A percentile compares a stretch with the other conserved stretches of the same genome.
These are phyloP conservation scores for Lactifluus echinatus DNA, from an alignment of 768 basidiomycete genomes.

Conservation along the genomic window DNA sequence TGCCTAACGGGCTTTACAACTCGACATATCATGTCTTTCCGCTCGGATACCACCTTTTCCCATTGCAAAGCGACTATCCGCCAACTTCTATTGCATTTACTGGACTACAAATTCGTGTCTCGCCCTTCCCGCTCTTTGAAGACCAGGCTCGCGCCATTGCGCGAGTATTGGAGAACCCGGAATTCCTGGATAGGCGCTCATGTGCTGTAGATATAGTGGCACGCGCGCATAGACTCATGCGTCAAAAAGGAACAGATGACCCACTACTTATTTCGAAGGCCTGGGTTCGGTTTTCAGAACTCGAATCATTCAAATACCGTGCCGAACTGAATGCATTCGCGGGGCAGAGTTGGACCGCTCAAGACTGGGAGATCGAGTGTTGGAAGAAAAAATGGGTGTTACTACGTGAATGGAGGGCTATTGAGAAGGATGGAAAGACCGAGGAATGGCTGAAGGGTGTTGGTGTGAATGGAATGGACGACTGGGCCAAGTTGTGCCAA, in stretches of 20 bases:
- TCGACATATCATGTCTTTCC: slow-evolving; percentile 63
- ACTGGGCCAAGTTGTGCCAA: slow-evolving; percentile 51
- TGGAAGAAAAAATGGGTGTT: slow-evolving; percentile 41
- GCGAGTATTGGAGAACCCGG: slow-evolving; percentile 44
- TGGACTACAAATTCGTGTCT: slow-evolving; percentile 48
- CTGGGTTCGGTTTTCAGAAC: slow-evolving; percentile 45
- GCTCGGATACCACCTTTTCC: slow-evolving; percentile 62
- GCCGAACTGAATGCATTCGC: slow-evolving; percentile 48
- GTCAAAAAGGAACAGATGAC: slow-evolving; percentile 24
- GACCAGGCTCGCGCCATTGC: slow-evolving; percentile 62
- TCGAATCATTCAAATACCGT: slow-evolving; percentile 62
- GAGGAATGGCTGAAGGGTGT: slow-evolving; percentile 53
- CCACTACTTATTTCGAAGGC: slow-evolving; percentile 37
- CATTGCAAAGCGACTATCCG: slow-evolving; percentile 40
- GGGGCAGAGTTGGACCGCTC: slow-evolving; percentile 31
- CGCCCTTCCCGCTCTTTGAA: slow-evolving; percentile 73
- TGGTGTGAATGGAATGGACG: slow-evolving; percentile 45
- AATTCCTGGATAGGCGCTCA: slow-evolving; percentile 37
- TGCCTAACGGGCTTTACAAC: slow-evolving; percentile 49
- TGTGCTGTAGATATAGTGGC: slow-evolving; percentile 44
- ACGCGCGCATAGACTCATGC: slow-evolving; percentile 23
- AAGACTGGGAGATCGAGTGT: slow-evolving; percentile 51
- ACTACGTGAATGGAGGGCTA: slow-evolving; percentile 46
- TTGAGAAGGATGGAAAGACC: slow-evolving; percentile 50
- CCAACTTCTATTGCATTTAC: slow-evolving; percentile 53